Evolutionary conservation across 805 yeast species (phyloP), one percentile per base, ranked within the genome.

Genomic region (Ogataea trehalophila): DNA sequence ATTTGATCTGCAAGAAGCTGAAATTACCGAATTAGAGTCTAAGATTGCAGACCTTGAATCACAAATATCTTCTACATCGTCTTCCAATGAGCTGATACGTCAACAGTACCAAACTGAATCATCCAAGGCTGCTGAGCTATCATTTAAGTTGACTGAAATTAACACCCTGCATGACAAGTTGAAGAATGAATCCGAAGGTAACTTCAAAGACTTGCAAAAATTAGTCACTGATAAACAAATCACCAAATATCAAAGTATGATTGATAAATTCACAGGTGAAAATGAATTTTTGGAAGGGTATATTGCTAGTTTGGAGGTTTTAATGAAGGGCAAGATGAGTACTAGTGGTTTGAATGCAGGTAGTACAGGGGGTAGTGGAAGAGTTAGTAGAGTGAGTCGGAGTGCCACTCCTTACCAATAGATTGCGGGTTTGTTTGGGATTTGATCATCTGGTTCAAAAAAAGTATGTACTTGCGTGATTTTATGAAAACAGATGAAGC

Each of bases 101-200:
- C 37, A 50, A 1, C 46, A 61, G n/a, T 79, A 79, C 53, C 83
- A 78, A 57, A 42, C 49, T 5, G 58, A 58, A 7, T 77, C 83
- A 0, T 66, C 78, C 1, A 44, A 52, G n/a, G 81, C 82, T 4
- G 79, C 79, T 0, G 76, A 72, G 36, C 49, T 62, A 41, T 69
- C 79, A 1, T 55, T 60, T 4, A 31, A 37, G 6, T 36, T 68
- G 4, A 59, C 61, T 18, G 37, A 51, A 0, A 37, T 65, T n/a
- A 63, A 65, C 36, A 48, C 53, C 4, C 42, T 47, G 4, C 57
- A 57, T 18, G 67, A 64, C 2, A 37, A 39, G 9, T 44, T 75
- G 22, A 53, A 59, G 20, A 51, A 53, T 9, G 65, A 66, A 31
- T 50, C 68, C 5, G 58, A 62, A 1, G 77, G 74, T 2, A 61